Base-by-base conservation (phyloP, 1,139 yeast species). In the Pichia sorboxylosa region DNA sequence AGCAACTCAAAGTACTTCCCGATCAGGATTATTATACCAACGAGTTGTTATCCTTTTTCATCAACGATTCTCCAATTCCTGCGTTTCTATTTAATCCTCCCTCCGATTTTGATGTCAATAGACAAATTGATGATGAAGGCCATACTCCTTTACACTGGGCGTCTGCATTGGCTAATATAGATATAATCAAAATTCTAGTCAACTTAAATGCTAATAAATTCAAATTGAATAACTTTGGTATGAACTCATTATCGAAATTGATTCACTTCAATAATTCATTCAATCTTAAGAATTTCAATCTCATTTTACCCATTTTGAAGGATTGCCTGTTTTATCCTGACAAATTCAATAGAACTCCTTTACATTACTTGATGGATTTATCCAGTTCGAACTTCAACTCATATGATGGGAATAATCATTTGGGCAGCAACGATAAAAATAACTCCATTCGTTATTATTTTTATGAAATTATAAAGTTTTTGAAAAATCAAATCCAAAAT, bases 61-160 rank as follows among this genome's bases (percentile, higher is more conserved):
- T 83, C 35, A 81, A 80, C 28, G 92, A 81, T 41, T 70, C 72
- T 38, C 67, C 72, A n/a, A 69, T 87, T 32, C 94, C 96, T 1
- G 69, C 70, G 30, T 78, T 78, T 42, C 57, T 87, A 26, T 65
- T 72, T 33, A 67, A 73, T 41, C 87, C 93, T 2, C 94, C 95
- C 0, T 61, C 65, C 15, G 84, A 83, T 44, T 80, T 84, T 47
- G 78, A 84, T 47, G 74, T 85, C 41, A 83, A 87, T 56, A 87
- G 74, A 41, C 73, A 87, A 5, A 83, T 90, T 28, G 98, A 90
- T 49, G 93, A 83, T 44, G 97, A 90, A 55, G 96, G 96, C 1
- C 96, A 90, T 48, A 82, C 96, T 0, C 85, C 96, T 1, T 67
- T 90, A 43, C 97, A 90, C 54, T 90, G 98, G 98, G 95, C 97